These are phyloP conservation scores for Boletales sp. DNA, from an alignment of 768 basidiomycete genomes.

Conservation along the genomic window DNA sequence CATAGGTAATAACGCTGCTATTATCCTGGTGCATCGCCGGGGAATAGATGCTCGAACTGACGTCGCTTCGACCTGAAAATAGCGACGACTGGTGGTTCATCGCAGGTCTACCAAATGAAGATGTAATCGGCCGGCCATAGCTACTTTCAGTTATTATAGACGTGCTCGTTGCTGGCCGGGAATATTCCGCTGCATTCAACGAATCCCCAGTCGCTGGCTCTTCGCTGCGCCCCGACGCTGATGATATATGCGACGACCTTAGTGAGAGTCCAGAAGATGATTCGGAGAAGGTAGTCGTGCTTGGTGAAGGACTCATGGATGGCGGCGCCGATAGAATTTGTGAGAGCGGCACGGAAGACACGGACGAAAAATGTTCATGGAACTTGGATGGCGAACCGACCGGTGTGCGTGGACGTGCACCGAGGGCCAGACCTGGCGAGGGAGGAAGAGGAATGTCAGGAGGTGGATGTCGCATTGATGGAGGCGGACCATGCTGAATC, in stretches of 20 bases:
- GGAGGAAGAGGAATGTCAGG: conserved; percentile 30
- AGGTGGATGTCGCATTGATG: conserved; percentile 27
- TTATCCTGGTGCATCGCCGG: conserved; percentile 14
- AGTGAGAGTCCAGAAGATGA: conserved; percentile 29
- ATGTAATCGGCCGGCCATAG: conserved; percentile 13
- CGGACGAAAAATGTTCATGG: conserved; percentile 31
- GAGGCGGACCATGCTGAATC: conserved; percentile 21
- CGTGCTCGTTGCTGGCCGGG: conserved; percentile 18
- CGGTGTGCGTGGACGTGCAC: conserved; percentile 9
- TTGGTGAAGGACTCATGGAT: conserved; percentile 17
- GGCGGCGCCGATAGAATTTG: conserved; percentile 4
- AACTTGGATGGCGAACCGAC: conserved; percentile 24
- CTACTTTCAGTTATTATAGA: conserved; percentile 21
- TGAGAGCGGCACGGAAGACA: conserved; percentile 22
- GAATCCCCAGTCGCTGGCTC: conserved; percentile 9
- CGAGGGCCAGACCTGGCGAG: conserved; percentile 10
- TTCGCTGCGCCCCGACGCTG: conserved; percentile 16
- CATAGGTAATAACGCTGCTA: conserved; percentile 15
- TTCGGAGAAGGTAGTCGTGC: conserved; percentile 22
- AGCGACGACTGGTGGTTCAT: conserved; percentile 10
- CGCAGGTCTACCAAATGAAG: conserved; percentile 1
- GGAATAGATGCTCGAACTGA: conserved; percentile 16
- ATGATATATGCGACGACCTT: conserved; percentile 22
- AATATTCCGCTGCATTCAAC: conserved; percentile 4
- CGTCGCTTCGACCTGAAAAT: conserved; percentile 18